Percentiles rank a stretch among this genome's conserved stretches.
phyloP scores from a whole-genome alignment of 148 eudicot species.

The Silene uniflora region DNA sequence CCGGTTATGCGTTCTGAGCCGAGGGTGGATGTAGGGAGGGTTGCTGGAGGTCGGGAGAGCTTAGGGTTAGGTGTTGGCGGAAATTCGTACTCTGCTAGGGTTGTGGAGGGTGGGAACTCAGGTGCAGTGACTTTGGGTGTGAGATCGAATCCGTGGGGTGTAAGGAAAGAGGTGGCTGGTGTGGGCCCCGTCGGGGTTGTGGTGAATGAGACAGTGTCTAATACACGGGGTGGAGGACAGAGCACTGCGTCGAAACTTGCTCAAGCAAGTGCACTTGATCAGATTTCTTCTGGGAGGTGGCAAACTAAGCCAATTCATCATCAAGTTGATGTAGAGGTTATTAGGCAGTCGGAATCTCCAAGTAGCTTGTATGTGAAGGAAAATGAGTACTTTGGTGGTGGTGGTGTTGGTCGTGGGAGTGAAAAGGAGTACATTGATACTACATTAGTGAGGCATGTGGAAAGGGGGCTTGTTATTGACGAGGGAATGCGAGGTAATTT shows the following conservation, averaged over 20 bases:
- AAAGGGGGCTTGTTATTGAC: slow-evolving; percentile 39
- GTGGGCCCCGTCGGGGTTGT: slow-evolving; percentile 11
- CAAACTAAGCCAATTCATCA: slow-evolving; percentile 52
- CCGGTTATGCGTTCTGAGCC: slow-evolving; percentile 37
- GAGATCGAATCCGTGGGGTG: slow-evolving; percentile 67
- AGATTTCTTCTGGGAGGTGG: slow-evolving; percentile 95
- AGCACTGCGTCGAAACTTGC: slow-evolving; percentile 66
- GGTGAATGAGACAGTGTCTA: slow-evolving; percentile 34
- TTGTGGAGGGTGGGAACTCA: slow-evolving; percentile 32
- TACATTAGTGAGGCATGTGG: slow-evolving; percentile 40
- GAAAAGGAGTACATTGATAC: slow-evolving; percentile 38
- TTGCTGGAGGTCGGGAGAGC: slow-evolving; percentile 30
- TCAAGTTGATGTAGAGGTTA: slow-evolving; percentile 54
- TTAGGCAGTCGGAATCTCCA: slow-evolving; percentile 46
- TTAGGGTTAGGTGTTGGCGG: slow-evolving; percentile 25
- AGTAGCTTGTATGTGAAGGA: slow-evolving; percentile 30
- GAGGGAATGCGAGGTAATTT: slow-evolving; percentile 37
- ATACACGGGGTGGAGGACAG: slow-evolving; percentile 48
- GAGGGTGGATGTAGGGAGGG: slow-evolving; percentile 36
- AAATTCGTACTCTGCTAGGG: slow-evolving; percentile 52
- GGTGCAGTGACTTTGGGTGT: slow-evolving; percentile 26
- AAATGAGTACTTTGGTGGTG: slow-evolving; percentile 22
- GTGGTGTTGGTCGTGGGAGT: slow-evolving; percentile 20
- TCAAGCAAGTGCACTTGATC: slow-evolving; percentile 89
- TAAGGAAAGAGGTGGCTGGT: slow-evolving; percentile 49